phyloP scores from a whole-genome alignment of 2,329 filamentous ascomycete species.

The Aureobasidium namibiae region DNA sequence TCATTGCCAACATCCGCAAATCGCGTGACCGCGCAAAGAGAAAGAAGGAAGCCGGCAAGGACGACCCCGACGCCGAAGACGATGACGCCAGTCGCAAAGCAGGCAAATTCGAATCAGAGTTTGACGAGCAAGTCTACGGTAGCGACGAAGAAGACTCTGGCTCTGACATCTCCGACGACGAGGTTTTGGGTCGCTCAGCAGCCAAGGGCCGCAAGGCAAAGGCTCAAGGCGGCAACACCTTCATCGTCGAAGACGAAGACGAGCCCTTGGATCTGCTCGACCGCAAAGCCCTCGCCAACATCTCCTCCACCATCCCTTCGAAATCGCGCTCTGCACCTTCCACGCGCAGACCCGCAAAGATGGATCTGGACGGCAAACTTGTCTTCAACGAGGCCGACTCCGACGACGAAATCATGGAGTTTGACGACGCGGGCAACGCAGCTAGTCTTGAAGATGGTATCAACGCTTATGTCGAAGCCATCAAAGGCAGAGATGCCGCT shows the following conservation, averaged over 20 bases:
- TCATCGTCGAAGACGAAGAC: conserved; percentile 89
- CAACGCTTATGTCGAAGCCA: conserved; percentile 54
- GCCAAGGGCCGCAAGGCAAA: conserved; percentile 47
- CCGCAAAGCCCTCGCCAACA: conserved; percentile 79
- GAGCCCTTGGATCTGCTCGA: conserved; percentile 92
- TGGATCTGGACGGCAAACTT: conserved; percentile 71
- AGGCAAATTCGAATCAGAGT: conserved; percentile 78
- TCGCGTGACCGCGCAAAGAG: conserved; percentile 84
- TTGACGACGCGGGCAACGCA: conserved; percentile 35
- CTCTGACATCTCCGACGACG: conserved; percentile 56
- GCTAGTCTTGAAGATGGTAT: conserved; percentile 42
- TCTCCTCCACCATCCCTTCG: conserved; percentile 79
- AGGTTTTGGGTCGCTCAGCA: conserved; percentile 41
- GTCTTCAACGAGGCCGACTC: conserved; percentile 49
- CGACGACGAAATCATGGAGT: conserved; percentile 41
- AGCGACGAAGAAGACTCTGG: conserved; percentile 46
- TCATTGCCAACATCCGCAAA: conserved; percentile 92
- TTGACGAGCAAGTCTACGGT: conserved; percentile 92
- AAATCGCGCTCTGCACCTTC: conserved; percentile 43
- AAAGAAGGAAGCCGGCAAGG: conserved; percentile 63
- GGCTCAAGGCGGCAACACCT: conserved; percentile 48
- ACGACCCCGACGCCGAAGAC: conserved; percentile 35
- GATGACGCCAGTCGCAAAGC: conserved; percentile 33
- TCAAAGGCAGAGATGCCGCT: conserved; percentile 51
- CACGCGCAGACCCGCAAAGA: conserved; percentile 52